Base-by-base conservation (phyloP, 768 basidiomycete species). In the Mycena rebaudengoi region DNA sequence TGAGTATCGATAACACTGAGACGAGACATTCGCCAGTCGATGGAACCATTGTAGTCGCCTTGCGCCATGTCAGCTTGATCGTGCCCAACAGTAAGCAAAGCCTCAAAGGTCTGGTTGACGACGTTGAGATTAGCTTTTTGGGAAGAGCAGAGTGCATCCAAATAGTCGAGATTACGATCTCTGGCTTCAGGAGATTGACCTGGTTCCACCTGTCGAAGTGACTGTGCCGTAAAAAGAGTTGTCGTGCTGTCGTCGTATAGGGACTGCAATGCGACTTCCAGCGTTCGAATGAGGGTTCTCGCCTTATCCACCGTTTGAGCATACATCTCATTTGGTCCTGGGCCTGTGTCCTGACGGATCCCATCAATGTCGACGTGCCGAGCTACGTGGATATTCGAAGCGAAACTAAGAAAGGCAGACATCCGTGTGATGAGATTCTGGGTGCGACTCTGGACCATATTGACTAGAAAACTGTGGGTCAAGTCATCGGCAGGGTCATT, bases 291-390 rank as follows among this genome's bases (percentile, higher is more conserved):
- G 21, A 93, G 82, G 10, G 80, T 68, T 29, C 91, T 83, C 20
- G 92, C 94, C 59, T 82, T 87, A 44, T 88, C 87, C 3, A 95
- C 89, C 20, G 88, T 87, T 65, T 87, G 83, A 14, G 80, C 71
- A 71, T 93, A 94, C 32, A 80, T 72, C 20, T 84, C 79, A 66
- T 86, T 85, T 23, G 80, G 71, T 7, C 82, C 73, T 14, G 80
- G 71, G 11, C 78, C 79, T 1, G 81, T 77, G 28, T 86, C 83
- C 62, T 84, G 80, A 26, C 81, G 81, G 64, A 91, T 83, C 16
- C 90, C 91, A 67, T 95, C 92, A 60, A 96, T 86, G 72, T 96
- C 95, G 63, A 96, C 88, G 73, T 90, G 87, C 29, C 88, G 86
- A 20, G 93, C 93, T 54, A 96, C 76, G 73, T 95, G 89, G 63